Conservation (phyloP, 805 yeast species). For the Clavispora vitiphila region DNA sequence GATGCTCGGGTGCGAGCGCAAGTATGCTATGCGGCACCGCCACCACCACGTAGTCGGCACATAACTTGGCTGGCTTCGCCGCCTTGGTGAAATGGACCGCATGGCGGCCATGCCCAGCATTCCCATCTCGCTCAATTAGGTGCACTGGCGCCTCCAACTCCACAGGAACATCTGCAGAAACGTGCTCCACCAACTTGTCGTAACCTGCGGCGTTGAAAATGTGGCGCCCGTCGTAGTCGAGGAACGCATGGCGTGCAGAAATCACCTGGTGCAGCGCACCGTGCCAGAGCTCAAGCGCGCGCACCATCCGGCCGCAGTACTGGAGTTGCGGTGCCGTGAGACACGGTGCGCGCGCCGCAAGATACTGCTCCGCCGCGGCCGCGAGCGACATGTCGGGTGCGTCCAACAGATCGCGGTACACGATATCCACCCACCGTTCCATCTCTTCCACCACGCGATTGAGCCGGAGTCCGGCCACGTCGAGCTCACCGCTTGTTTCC, state of each 20-base stretch:
- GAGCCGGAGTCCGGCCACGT: conserved; percentile 22
- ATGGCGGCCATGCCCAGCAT: conserved; percentile 12
- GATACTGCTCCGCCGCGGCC: conserved; percentile 44
- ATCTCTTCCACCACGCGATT: conserved; percentile 49
- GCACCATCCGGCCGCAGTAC: conserved; percentile 47
- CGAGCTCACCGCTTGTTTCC: conserved; percentile 29
- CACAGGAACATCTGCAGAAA: conserved; percentile 19
- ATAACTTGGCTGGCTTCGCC: conserved; percentile 22
- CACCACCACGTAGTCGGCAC: conserved; percentile 57
- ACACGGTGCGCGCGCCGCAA: conserved; percentile 40
- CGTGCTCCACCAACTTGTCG: conserved; percentile 2
- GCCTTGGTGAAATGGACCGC: conserved; percentile 33
- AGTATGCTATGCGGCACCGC: conserved; percentile 77
- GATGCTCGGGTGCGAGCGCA: conserved; percentile 29
- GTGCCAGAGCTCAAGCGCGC: conserved; percentile 73
- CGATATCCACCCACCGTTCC: conserved; percentile 52
- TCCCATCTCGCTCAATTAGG: conserved; percentile 27
- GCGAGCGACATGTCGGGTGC: conserved; percentile 48
- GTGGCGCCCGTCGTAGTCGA: conserved; percentile 74
- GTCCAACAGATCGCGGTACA: conserved; percentile 46
- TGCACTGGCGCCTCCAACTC: conserved; percentile 38
- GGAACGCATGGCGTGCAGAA: conserved; percentile 64
- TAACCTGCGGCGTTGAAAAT: conserved; percentile 64
- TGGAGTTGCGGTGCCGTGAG: conserved; percentile 47
- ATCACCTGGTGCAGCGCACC: conserved; percentile 65